A percentile compares a stretch with the other conserved stretches of the same genome.
Conservation (phyloP, 163 green algal species). For the Chloroidium sp. region DNA sequence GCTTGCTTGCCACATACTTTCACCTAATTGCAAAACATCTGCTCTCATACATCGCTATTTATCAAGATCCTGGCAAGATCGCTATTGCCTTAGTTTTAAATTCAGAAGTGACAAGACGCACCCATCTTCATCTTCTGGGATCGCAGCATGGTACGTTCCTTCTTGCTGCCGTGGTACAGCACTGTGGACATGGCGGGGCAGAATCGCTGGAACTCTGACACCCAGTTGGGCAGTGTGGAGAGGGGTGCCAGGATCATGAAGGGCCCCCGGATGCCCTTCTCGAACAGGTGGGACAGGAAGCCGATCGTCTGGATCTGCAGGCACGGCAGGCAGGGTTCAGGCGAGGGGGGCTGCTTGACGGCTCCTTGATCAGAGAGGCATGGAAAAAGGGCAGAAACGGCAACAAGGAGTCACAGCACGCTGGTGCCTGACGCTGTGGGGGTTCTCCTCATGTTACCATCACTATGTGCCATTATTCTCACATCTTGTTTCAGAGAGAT, state of each 20-base stretch:
- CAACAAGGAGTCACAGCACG: neutral
- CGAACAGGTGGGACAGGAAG: slow-evolving; percentile 83
- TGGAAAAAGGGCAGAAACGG: neutral
- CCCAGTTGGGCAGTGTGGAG: slow-evolving; percentile 92
- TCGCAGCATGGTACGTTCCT: slow-evolving; percentile 67
- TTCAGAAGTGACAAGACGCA: neutral
- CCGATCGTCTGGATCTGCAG: slow-evolving; percentile 87
- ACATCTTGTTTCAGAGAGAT: neutral
- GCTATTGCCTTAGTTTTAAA: neutral
- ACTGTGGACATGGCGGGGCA: slow-evolving; percentile 70
- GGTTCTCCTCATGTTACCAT: neutral
- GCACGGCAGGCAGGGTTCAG: neutral
- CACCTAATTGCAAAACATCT: neutral
- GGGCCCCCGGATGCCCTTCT: slow-evolving; percentile 67
- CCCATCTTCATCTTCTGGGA: slow-evolving; percentile 32
- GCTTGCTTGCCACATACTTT: no score
- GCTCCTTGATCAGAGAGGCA: neutral
- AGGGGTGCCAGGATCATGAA: slow-evolving; percentile 91
- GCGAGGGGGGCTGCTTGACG: neutral
- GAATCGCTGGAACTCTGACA: slow-evolving; percentile 82
- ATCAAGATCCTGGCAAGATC: no score
- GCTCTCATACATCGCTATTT: no score
- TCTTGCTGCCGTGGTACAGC: slow-evolving; percentile 88
- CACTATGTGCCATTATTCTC: neutral
- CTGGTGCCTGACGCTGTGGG: neutral